Conservation (phyloP, 1,139 yeast species). For the Hanseniaspora gamundiae region DNA sequence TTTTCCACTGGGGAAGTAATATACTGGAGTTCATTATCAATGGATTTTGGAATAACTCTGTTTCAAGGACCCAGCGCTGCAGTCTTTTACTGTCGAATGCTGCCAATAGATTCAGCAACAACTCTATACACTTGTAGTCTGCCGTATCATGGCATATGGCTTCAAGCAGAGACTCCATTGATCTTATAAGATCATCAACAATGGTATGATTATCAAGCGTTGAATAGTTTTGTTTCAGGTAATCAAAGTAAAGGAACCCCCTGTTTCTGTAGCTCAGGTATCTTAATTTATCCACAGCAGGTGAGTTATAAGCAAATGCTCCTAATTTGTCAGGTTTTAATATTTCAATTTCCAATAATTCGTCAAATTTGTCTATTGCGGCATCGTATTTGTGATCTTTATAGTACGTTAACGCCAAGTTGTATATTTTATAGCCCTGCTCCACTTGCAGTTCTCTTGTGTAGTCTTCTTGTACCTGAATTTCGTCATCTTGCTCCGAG, state of each 20-base stretch:
- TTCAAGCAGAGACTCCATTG: constrained; percentile 43
- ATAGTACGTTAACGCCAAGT: constrained; percentile 55
- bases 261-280: constrained; percentile 73
- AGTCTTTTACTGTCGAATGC: constrained; percentile 39
- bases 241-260: constrained; percentile 56
- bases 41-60: constrained; percentile 39
- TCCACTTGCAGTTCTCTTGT: constrained; percentile 75
- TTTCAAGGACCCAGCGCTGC: constrained; percentile 54
- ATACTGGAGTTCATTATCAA: constrained; percentile 32
- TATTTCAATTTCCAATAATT: constrained; percentile 57
- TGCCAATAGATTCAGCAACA: constrained; percentile 37
- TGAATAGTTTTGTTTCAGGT: constrained; percentile 24
- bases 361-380: constrained; percentile 47
- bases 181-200: constrained; percentile 26
- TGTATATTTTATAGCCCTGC: constrained; percentile 68
- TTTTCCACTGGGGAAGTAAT: constrained; percentile 16
- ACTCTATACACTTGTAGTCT: constrained; percentile 39
- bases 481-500: constrained; percentile 37
- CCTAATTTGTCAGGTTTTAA: constrained; percentile 41
- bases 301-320: constrained; percentile 38
- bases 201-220: constrained; percentile 15
- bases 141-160: constrained; percentile 54
- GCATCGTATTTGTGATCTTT: constrained; percentile 34
- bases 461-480: constrained; percentile 68
- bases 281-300: constrained; percentile 59